Evolutionary conservation across 805 yeast genomes (phyloP).

Genomic region (Saccharomycopsis capsularis): DNA sequence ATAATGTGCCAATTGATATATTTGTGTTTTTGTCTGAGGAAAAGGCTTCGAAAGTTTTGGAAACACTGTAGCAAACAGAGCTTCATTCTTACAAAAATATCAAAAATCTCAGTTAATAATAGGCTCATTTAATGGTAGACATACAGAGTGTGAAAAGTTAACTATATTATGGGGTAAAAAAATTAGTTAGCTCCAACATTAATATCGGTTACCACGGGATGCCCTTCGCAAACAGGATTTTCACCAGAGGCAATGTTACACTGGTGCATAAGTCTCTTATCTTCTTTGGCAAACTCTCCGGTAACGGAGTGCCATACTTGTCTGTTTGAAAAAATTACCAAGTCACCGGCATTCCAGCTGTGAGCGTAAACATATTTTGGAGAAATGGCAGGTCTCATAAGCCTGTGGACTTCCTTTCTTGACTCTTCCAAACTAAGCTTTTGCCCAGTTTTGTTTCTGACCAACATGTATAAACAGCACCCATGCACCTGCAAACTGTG

Average conservation of each 20-base stretch:
- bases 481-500: conserved; percentile 86
- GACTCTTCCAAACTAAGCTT: conserved; percentile 63
- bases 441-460: conserved; percentile 48
- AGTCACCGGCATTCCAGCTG: conserved; percentile 76
- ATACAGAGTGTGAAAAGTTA: too few relatives aligned
- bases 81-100: too few relatives aligned
- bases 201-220: conserved; percentile 13
- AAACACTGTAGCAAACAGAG: too few relatives aligned
- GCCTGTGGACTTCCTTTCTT: conserved; percentile 57
- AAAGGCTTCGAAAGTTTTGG: too few relatives aligned
- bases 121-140: too few relatives aligned
- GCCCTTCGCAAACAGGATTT: conserved; percentile 44
- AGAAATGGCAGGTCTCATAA: conserved; percentile 82
- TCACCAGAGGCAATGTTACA: conserved; percentile 81
- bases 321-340: conserved; percentile 79
- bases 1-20: too few relatives aligned
- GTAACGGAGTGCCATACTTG: conserved; percentile 93
- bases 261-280: conserved; percentile 85
- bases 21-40: too few relatives aligned
- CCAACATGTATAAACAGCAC: conserved; percentile 68
- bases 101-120: too few relatives aligned
- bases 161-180: too few relatives aligned
- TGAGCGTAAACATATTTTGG: conserved; percentile 74
- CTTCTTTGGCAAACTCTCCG: conserved; percentile 75
- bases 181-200: too few relatives aligned